Evolutionary conservation across 306 rosid genomes (phyloP).

Genomic region (Begonia fuchsioides): DNA sequence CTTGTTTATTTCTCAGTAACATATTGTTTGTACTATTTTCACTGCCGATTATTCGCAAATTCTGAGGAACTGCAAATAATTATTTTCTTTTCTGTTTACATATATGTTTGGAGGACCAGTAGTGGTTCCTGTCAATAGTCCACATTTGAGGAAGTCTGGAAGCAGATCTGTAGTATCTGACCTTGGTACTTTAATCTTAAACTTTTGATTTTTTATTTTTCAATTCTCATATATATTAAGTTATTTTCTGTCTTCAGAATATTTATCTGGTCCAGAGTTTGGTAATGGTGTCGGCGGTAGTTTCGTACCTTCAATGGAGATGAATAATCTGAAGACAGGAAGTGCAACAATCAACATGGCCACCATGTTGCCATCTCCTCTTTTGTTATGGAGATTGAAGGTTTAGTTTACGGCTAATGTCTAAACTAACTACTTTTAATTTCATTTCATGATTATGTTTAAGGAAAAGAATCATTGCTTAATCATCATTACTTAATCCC

Average conservation of each 20-base stretch:
- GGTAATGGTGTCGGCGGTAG: slow-evolving; percentile 62
- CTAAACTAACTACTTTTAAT: not conserved
- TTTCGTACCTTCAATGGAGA: slow-evolving; percentile 35
- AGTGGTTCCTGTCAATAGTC: slow-evolving; percentile 53
- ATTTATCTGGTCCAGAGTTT: slow-evolving; percentile 33
- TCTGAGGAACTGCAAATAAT: not conserved
- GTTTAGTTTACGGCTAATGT: slow-evolving; percentile 17
- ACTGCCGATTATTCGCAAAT: slow-evolving; percentile 1
- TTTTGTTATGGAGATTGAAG: slow-evolving; percentile 82
- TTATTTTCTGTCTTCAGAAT: slow-evolving; percentile 11
- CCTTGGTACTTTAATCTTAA: slow-evolving; percentile 40
- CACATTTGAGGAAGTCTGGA: slow-evolving; percentile 92
- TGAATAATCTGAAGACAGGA: slow-evolving; percentile 33
- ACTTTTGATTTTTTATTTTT: not conserved
- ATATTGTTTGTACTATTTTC: no score
- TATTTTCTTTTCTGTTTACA: slow-evolving; percentile 20
- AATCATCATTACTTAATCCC: slow-evolving; percentile 1
- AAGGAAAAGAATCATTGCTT: not conserved
- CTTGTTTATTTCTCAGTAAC: no score
- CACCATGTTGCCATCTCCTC: slow-evolving; percentile 67
- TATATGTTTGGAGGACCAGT: slow-evolving; percentile 76
- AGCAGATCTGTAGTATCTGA: slow-evolving; percentile 76
- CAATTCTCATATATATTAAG: not conserved
- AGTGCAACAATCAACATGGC: slow-evolving; percentile 21
- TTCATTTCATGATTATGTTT: not conserved